Conservation (phyloP, 306 rosid species). For the Pterocarpus santalinus region DNA sequence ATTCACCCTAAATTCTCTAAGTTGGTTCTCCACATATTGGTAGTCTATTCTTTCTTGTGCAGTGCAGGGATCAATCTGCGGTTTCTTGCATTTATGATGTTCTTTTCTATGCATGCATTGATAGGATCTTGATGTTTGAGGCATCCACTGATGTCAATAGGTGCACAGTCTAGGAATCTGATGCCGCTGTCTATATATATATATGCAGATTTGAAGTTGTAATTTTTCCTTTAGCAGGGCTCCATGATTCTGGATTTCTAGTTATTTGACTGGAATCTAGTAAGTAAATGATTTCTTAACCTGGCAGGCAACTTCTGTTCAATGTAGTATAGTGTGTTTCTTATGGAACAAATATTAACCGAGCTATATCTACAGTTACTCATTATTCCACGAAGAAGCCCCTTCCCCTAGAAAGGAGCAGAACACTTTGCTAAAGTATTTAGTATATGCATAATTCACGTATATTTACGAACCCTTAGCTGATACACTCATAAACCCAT, state of each 20-base stretch:
- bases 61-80: not conserved
- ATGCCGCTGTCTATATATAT: not conserved
- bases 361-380: not conserved
- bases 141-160: slow-evolving; percentile 2
- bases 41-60: not conserved
- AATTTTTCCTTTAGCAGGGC: not conserved
- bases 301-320: not conserved
- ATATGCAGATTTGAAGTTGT: not conserved
- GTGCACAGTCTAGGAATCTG: not conserved
- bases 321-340: not conserved
- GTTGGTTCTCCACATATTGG: not conserved
- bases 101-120: not conserved
- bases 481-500: not conserved
- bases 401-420: not conserved
- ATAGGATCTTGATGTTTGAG: slow-evolving; percentile 23
- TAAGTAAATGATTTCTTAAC: not conserved
- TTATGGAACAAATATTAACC: slow-evolving; percentile 7
- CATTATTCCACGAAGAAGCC: not conserved
- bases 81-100: not conserved
- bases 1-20: not conserved
- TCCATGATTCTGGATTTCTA: not conserved
- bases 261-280: not conserved
- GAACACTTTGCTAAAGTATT: not conserved
- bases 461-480: not conserved
- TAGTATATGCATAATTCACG: not conserved